phyloP scores from a whole-genome alignment of 805 yeast species.

The Suhomyces kilbournensis region DNA sequence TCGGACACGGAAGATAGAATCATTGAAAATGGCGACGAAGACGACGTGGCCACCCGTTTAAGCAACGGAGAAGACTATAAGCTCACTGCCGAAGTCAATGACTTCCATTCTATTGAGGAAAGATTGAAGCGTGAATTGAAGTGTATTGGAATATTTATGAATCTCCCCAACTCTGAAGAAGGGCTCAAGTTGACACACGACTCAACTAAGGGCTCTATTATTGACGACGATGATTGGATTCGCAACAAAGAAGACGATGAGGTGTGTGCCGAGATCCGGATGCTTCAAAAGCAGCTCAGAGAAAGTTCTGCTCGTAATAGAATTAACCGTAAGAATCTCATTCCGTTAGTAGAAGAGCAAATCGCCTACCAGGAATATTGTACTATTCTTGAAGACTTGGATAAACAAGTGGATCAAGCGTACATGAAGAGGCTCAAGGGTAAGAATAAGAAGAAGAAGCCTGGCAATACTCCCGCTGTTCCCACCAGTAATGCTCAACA shows the following conservation, averaged over 20 bases:
- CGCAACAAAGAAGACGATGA: slow-evolving; percentile 89
- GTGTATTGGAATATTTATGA: slow-evolving; percentile 86
- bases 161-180: slow-evolving; percentile 39
- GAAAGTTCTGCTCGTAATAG: slow-evolving; percentile 61
- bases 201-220: slow-evolving; percentile 24
- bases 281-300: slow-evolving; percentile 64
- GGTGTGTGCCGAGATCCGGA: slow-evolving; percentile 77
- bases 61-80: slow-evolving; percentile 32
- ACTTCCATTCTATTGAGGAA: slow-evolving; percentile 81
- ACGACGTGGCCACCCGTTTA: slow-evolving; percentile 36
- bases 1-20: slow-evolving; percentile 6
- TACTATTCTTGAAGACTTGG: slow-evolving; percentile 87
- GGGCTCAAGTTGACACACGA: slow-evolving; percentile 15
- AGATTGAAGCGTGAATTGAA: slow-evolving; percentile 82
- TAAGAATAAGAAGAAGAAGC: slow-evolving; percentile 63
- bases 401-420: slow-evolving; percentile 95
- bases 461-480: slow-evolving; percentile 11
- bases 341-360: slow-evolving; percentile 79
- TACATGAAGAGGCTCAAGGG: slow-evolving; percentile 79
- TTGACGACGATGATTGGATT: slow-evolving; percentile 70
- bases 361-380: slow-evolving; percentile 93
- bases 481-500: slow-evolving; percentile 44
- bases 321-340: slow-evolving; percentile 58
- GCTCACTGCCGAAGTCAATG: slow-evolving; percentile 50
- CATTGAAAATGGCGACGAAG: slow-evolving; percentile 11